phyloP scores from a whole-genome alignment of 202 grass and related monocot genomes.

The Tripidium arundinaceum region DNA sequence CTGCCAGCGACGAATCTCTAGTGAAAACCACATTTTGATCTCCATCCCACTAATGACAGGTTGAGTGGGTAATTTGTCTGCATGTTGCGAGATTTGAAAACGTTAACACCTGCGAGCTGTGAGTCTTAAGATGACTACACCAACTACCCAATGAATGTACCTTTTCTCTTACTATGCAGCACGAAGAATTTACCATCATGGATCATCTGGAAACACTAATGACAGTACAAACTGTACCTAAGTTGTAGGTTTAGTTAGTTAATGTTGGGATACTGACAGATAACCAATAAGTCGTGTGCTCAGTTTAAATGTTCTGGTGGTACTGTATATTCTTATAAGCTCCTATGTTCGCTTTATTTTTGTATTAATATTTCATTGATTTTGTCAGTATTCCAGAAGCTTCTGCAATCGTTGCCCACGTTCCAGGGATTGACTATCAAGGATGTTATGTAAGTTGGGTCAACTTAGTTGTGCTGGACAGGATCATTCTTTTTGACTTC shows the following conservation, averaged over 20 bases:
- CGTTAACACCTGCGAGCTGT: background rate
- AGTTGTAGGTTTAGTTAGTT: background rate
- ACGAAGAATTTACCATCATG: constrained; percentile 7
- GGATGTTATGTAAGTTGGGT: constrained; percentile 10
- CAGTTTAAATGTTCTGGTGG: background rate
- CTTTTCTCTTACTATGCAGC: constrained; percentile 2
- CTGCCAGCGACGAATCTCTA: background rate
- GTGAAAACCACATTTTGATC: background rate
- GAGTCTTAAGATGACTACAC: background rate
- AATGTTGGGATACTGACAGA: background rate
- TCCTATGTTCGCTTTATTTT: background rate
- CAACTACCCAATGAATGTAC: background rate
- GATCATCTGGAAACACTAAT: constrained; percentile 13
- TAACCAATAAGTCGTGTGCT: background rate
- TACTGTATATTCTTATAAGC: constrained; percentile 4
- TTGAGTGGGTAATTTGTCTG: background rate
- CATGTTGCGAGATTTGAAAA: background rate
- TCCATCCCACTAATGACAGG: no score
- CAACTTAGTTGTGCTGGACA: constrained; percentile 10
- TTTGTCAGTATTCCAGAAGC: background rate
- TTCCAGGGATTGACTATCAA: no score
- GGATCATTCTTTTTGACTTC: constrained; percentile 10
- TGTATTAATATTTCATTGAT: background rate
- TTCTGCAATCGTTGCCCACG: constrained; percentile 5
- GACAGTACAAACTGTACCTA: no score